A percentile compares a stretch with the other conserved stretches of the same genome.
These are phyloP conservation scores for Didymella arachidicola DNA, from an alignment of 2,329 filamentous ascomycete species.

Conservation along the genomic window DNA sequence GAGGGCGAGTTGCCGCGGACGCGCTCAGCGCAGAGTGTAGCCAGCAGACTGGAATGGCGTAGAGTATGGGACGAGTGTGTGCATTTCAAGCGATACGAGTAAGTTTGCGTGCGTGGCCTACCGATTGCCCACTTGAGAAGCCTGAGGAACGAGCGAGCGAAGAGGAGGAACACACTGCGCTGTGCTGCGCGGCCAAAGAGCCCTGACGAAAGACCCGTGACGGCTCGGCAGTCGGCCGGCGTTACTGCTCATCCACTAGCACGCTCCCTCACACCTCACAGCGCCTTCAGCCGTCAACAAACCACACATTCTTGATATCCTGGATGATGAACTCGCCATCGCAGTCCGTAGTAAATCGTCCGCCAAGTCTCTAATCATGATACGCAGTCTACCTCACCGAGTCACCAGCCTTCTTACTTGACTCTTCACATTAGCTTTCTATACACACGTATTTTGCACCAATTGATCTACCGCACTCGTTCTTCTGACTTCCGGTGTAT, in stretches of 20 bases:
- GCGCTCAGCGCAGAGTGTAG: constrained; percentile 29
- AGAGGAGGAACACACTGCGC: constrained; percentile 23
- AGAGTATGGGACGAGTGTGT: constrained; percentile 32
- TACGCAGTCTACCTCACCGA: no score
- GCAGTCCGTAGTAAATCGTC: no score
- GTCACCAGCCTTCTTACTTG: no score
- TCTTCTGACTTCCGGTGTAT: no score
- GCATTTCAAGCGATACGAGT: constrained; percentile 40
- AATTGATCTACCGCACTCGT: no score
- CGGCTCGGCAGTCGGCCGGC: constrained; percentile 19
- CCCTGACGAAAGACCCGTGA: constrained; percentile 28
- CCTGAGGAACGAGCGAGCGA: constrained; percentile 21
- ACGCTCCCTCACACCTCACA: constrained; percentile 5
- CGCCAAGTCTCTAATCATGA: no score
- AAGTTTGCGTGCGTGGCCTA: constrained; percentile 32
- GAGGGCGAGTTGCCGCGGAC: constrained; percentile 26
- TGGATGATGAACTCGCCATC: no score
- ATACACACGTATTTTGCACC: no score
- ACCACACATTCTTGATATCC: background rate
- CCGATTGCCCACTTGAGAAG: constrained; percentile 27
- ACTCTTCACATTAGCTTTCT: no score
- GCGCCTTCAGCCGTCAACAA: background rate
- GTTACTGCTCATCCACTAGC: background rate
- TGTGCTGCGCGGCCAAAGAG: constrained; percentile 30
- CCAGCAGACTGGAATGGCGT: constrained; percentile 27